Evolutionary conservation across 2,329 filamentous ascomycete genomes (phyloP).

Genomic region (Chaetomium sp.): DNA sequence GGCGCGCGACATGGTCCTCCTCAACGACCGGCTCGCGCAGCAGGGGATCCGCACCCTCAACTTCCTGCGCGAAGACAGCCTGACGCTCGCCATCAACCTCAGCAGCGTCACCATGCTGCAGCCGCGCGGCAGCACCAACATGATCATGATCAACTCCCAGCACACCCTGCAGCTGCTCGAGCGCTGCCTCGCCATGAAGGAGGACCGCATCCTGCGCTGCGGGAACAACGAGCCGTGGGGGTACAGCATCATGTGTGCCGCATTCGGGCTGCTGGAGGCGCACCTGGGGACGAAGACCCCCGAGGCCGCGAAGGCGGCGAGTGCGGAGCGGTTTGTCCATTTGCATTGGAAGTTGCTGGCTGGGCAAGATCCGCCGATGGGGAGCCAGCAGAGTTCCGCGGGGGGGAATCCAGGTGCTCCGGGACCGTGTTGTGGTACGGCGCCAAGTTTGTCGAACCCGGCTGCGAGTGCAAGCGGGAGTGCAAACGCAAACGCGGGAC

Average conservation of each 20-base stretch:
- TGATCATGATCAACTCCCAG: conserved; percentile 56
- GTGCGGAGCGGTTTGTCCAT: conserved; percentile 53
- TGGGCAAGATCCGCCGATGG: conserved; percentile 40
- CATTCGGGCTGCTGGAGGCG: conserved; percentile 51
- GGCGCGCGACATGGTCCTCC: conserved; percentile 54
- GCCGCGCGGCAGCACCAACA: conserved; percentile 50
- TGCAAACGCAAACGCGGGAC: background rate
- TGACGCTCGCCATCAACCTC: conserved; percentile 55
- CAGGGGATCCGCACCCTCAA: conserved; percentile 53
- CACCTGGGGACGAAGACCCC: conserved; percentile 52
- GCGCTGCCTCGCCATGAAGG: conserved; percentile 54
- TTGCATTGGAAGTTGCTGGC: conserved; percentile 52
- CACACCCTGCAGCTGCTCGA: conserved; percentile 57
- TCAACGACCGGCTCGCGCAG: conserved; percentile 54
- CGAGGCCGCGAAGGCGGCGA: conserved; percentile 51
- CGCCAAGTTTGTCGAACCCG: too few species aligned
- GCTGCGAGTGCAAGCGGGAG: background rate
- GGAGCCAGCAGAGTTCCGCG: conserved; percentile 13
- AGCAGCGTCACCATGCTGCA: conserved; percentile 56
- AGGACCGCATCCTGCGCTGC: conserved; percentile 53
- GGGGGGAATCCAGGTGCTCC: background rate
- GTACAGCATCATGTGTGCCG: conserved; percentile 57
- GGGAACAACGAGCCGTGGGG: conserved; percentile 60
- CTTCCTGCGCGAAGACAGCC: conserved; percentile 53
- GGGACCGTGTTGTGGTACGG: background rate